Evolutionary conservation across 2,329 filamentous ascomycete genomes (phyloP).

Genomic region (Tolypocladium guangdongense): DNA sequence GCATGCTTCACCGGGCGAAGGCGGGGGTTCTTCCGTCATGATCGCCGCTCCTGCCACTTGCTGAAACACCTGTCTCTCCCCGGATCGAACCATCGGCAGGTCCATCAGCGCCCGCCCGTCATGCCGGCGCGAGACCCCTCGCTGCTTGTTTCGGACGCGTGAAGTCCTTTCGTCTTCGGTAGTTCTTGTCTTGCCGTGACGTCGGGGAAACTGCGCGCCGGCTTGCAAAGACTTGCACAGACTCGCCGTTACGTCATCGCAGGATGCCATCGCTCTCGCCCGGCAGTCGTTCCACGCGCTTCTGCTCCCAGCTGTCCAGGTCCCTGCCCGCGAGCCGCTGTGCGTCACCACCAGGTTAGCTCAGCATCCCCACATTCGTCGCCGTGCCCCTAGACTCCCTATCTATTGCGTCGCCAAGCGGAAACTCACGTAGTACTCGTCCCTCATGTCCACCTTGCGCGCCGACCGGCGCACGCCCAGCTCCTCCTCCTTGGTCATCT

Average conservation of each 20-base stretch:
- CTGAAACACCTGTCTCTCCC: background rate
- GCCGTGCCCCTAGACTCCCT: background rate
- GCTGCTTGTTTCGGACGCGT: background rate
- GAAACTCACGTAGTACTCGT: conserved; percentile 71
- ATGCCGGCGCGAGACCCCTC: background rate
- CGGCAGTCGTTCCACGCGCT: conserved; percentile 77
- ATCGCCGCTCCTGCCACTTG: background rate
- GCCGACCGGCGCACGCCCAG: conserved; percentile 64
- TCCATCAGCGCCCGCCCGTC: background rate
- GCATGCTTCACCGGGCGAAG: background rate
- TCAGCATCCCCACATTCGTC: background rate
- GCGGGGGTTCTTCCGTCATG: background rate
- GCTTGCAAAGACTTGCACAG: background rate
- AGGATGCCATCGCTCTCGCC: conserved; percentile 84
- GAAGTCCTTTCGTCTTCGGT: no score
- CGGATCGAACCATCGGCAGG: background rate
- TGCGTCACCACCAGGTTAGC: background rate
- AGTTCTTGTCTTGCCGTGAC: conserved; percentile 1
- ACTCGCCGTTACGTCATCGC: conserved; percentile 16
- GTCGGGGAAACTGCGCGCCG: background rate
- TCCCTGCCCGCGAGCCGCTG: conserved; percentile 60
- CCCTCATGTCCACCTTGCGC: conserved; percentile 67
- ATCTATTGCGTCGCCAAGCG: background rate
- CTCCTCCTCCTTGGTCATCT: conserved; percentile 77
- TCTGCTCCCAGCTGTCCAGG: conserved; percentile 93